A percentile compares a stretch with the other conserved stretches of the same genome.
phyloP scores from a whole-genome alignment of 345 rosid genomes.

The thale cress (Arabidopsis thaliana) region TAIR10.1 NC_003071.7:17220501-17221000 shows the following conservation, averaged over 20 bases:
- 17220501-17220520: constrained; percentile 42
- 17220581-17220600: constrained; percentile 37
- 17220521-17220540: constrained; percentile 40
- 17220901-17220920: too few species aligned
- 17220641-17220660: constrained; percentile 42
- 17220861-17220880: too few species aligned
- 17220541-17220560: constrained; percentile 26
- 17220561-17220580: constrained; percentile 39
- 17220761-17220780: neutral
- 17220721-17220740: constrained; percentile 20
- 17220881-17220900: neutral
- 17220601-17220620: constrained; percentile 17
- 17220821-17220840: neutral
- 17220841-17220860: too few species aligned
- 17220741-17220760: constrained; percentile 15
- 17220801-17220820: neutral
- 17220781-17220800: neutral
- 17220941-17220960: too few species aligned
- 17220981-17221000: neutral
- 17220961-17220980: too few species aligned
- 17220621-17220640: constrained; percentile 42
- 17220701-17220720: constrained; percentile 9
- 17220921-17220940: too few species aligned
- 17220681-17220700: constrained; percentile 35
- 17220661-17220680: constrained; percentile 43